Percentiles rank a stretch among this genome's conserved stretches.
These are phyloP conservation scores for Periconia digitata DNA, from an alignment of 2,329 filamentous ascomycete species.

Conservation along the genomic window DNA sequence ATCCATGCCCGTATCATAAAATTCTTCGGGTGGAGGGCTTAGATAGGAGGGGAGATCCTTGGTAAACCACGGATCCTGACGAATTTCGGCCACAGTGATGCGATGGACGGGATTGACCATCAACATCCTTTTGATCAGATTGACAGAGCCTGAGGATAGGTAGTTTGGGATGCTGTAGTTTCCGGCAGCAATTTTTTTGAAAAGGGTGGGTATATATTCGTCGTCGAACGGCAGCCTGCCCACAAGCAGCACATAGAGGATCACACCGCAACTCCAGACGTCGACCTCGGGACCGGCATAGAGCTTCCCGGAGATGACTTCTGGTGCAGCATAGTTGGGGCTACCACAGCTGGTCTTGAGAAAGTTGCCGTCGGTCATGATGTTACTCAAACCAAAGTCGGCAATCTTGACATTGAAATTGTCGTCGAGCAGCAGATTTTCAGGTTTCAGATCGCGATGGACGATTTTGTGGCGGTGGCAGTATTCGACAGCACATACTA, in stretches of 20 bases:
- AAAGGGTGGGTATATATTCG: constrained; percentile 94
- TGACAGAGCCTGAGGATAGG: constrained; percentile 80
- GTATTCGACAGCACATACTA: constrained; percentile 97
- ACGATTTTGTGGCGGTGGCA: constrained; percentile 99
- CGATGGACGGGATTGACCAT: constrained; percentile 93
- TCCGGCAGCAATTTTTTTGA: constrained; percentile 95
- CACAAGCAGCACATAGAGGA: constrained; percentile 68
- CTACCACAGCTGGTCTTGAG: constrained; percentile 98
- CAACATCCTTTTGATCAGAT: constrained; percentile 88
- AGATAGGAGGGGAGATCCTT: constrained; percentile 86
- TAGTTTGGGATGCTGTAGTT: constrained; percentile 91
- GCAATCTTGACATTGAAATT: constrained; percentile 98
- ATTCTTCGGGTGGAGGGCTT: constrained; percentile 84
- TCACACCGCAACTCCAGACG: constrained; percentile 96
- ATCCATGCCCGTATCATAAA: constrained; percentile 90
- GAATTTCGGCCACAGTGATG: constrained; percentile 91
- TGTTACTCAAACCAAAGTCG: constrained; percentile 97
- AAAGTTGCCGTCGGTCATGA: constrained; percentile 99
- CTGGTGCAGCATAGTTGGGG: constrained; percentile 95
- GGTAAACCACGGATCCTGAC: constrained; percentile 90
- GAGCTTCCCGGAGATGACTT: constrained; percentile 96
- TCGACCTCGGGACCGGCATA: constrained; percentile 98
- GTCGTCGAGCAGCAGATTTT: constrained; percentile 93
- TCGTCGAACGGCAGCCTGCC: constrained; percentile 89
- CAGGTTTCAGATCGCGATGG: constrained; percentile 94